Percentiles rank a stretch among this genome's conserved stretches.
These are phyloP conservation scores for Cladosporium halotolerans DNA, from an alignment of 2,329 filamentous ascomycete genomes.

Conservation along the genomic window DNA sequence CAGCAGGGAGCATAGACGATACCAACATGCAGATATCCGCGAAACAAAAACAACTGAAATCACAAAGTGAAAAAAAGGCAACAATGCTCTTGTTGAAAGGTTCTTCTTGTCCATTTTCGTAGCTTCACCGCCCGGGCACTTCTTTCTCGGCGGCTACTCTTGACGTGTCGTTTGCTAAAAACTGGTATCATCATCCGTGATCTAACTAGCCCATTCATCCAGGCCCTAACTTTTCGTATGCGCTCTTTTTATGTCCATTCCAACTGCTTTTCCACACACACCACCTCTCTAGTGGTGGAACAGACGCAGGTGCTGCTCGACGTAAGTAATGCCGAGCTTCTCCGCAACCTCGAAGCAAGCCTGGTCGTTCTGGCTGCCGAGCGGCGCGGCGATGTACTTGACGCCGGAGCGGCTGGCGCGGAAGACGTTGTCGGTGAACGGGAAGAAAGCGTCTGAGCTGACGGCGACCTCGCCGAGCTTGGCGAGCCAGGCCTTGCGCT, in stretches of 20 bases:
- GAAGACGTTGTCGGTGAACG: constrained; percentile 97
- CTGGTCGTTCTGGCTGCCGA: constrained; percentile 78
- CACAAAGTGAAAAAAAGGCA: neutral
- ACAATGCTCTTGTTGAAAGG: neutral
- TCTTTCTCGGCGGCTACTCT: no score
- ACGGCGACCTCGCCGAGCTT: constrained; percentile 78
- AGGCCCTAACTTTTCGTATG: neutral
- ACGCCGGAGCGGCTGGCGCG: constrained; percentile 79
- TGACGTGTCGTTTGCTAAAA: no score
- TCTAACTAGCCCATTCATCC: neutral
- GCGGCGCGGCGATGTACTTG: constrained; percentile 93
- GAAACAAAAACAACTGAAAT: neutral
- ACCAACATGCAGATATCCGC: no score
- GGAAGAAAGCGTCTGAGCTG: constrained; percentile 96
- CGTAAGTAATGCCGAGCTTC: constrained; percentile 86
- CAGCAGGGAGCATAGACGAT: no score
- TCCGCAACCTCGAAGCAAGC: constrained; percentile 83
- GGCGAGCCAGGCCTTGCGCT: constrained; percentile 78
- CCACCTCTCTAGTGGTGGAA: constrained; percentile 75
- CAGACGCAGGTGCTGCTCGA: constrained; percentile 87
- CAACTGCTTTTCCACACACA: neutral
- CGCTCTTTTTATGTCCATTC: neutral
- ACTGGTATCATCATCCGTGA: neutral
- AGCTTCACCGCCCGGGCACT: no score
- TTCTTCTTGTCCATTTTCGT: neutral